Percentiles rank a stretch among this genome's conserved stretches.
phyloP scores from a whole-genome alignment of 495 filamentous ascomycete species.

The Xylaria grammica region DNA sequence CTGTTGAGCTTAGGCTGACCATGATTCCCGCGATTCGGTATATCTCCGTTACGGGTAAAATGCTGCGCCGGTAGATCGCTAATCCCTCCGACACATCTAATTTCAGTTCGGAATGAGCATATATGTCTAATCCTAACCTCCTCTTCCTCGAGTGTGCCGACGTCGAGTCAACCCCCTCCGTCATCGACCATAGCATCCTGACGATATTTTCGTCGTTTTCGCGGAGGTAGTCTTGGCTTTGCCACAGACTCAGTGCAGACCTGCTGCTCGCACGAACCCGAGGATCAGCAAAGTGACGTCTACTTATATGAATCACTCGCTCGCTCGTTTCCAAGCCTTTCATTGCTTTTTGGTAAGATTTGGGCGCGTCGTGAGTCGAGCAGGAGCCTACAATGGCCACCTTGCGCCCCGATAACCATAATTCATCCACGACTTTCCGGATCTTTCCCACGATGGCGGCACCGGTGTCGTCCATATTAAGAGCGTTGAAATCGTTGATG shows the following conservation, averaged over 20 bases:
- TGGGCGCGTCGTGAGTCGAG: slow-evolving; percentile 38
- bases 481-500: slow-evolving; percentile 78
- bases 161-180: slow-evolving; percentile 8
- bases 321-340: slow-evolving; percentile 36
- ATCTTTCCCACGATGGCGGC: slow-evolving; percentile 66
- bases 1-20: slow-evolving; percentile 51
- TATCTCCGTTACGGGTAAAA: slow-evolving; percentile 42
- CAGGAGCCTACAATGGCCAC: slow-evolving; percentile 78
- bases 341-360: slow-evolving; percentile 37
- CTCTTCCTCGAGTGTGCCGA: neutral
- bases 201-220: slow-evolving; percentile 50
- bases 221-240: slow-evolving; percentile 36
- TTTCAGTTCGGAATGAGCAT: neutral
- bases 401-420: slow-evolving; percentile 69
- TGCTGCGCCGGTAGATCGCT: slow-evolving; percentile 6
- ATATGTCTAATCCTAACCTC: slow-evolving; percentile 5
- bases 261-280: neutral
- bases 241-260: slow-evolving; percentile 17
- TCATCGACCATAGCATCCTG: slow-evolving; percentile 41
- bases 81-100: neutral
- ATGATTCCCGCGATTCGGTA: slow-evolving; percentile 66
- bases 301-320: slow-evolving; percentile 24
- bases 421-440: slow-evolving; percentile 69
- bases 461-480: slow-evolving; percentile 67
- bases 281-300: slow-evolving; percentile 6